phyloP scores from a whole-genome alignment of 2,329 filamentous ascomycete genomes.

The Penicillium sp. region DNA sequence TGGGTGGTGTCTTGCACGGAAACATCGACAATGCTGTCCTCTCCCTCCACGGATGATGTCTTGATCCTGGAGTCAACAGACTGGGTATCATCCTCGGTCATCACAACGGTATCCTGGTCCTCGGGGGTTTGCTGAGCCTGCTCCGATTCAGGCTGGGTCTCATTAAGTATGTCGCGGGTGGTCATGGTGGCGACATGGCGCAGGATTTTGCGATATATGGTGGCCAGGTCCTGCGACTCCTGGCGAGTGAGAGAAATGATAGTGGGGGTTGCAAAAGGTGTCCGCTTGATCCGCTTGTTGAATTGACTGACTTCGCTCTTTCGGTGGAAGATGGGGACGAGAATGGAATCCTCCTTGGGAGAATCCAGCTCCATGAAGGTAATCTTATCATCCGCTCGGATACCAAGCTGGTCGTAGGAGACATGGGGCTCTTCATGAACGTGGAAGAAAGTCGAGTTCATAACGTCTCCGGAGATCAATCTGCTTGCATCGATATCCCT shows the following conservation, averaged over 20 bases:
- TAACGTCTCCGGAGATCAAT: constrained; percentile 82
- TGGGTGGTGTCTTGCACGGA: constrained; percentile 66
- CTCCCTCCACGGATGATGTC: constrained; percentile 75
- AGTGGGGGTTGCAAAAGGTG: constrained; percentile 42
- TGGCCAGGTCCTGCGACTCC: constrained; percentile 65
- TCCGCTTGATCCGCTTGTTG: constrained; percentile 13
- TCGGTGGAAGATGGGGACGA: constrained; percentile 49
- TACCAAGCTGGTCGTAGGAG: constrained; percentile 65
- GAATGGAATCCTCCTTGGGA: constrained; percentile 43
- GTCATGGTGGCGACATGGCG: constrained; percentile 72
- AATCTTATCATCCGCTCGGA: constrained; percentile 59
- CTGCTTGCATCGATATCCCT: constrained; percentile 47
- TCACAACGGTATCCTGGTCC: constrained; percentile 66
- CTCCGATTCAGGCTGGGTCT: constrained; percentile 45
- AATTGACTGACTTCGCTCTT: constrained; percentile 13
- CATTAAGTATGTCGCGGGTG: constrained; percentile 60
- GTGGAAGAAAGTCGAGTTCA: constrained; percentile 79
- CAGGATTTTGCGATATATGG: constrained; percentile 74
- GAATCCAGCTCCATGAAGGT: constrained; percentile 74
- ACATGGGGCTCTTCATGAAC: constrained; percentile 65
- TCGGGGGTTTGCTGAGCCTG: constrained; percentile 49
- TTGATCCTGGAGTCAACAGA: constrained; percentile 67
- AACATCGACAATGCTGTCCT: constrained; percentile 87
- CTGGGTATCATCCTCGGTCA: constrained; percentile 58
- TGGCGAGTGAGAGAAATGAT: constrained; percentile 72